Conservation (phyloP, 169 alveolate species). For the Plasmodium blacklocki region DNA sequence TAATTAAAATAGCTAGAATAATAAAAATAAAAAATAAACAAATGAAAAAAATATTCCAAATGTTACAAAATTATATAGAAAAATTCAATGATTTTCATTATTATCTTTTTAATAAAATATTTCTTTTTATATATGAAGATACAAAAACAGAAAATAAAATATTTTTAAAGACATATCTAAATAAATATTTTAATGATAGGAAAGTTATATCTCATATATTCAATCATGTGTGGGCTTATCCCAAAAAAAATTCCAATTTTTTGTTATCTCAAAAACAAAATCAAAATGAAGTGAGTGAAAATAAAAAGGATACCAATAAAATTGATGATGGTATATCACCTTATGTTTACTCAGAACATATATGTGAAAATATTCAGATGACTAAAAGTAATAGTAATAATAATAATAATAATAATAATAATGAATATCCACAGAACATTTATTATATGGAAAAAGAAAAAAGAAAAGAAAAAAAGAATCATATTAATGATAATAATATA, state of each 20-base stretch:
- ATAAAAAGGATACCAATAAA: not conserved
- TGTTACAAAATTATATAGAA: slow-evolving; percentile 22
- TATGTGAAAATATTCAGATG: not conserved
- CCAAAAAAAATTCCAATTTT: not conserved
- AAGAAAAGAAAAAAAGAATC: slow-evolving; percentile 5
- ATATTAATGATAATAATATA: too few relatives aligned
- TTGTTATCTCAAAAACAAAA: not conserved
- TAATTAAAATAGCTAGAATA: slow-evolving; percentile 54
- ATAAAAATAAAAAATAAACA: slow-evolving; percentile 15
- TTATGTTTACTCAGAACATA: not conserved
- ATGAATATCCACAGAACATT: too few relatives aligned
- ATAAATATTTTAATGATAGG: slow-evolving; percentile 41
- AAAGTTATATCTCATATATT: slow-evolving; percentile 21
- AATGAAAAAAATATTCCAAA: slow-evolving; percentile 11
- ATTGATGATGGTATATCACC: not conserved
- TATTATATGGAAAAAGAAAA: not conserved
- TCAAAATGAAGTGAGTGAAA: not conserved
- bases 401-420: too few relatives aligned
- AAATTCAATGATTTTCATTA: slow-evolving; percentile 10
- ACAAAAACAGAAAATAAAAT: slow-evolving; percentile 28
- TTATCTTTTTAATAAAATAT: slow-evolving; percentile 21
- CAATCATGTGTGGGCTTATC: slow-evolving; percentile 4
- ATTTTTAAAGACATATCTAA: slow-evolving; percentile 17
- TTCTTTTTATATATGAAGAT: slow-evolving; percentile 58
- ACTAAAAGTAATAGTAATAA: not conserved